A percentile compares a stretch with the other conserved stretches of the same genome.
These are phyloP conservation scores for Breviolum minutum DNA, from an alignment of 73 alveolate genomes.

Conservation along the genomic window DNA sequence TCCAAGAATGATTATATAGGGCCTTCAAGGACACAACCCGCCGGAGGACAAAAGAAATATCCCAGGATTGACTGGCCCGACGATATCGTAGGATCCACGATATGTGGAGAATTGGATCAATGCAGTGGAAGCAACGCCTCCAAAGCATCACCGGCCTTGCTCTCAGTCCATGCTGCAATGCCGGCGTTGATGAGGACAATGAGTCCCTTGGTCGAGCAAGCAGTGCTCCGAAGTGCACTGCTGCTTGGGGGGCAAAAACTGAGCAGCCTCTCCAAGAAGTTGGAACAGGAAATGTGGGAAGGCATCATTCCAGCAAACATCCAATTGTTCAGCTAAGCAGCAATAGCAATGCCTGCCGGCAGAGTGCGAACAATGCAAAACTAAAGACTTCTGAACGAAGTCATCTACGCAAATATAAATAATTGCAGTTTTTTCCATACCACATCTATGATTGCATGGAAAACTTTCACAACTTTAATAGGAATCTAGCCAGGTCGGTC, in stretches of 20 bases:
- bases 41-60: no score
- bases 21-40: no score
- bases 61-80: no score
- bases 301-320: background rate
- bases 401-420: background rate
- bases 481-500: no score
- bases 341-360: conserved; percentile 42
- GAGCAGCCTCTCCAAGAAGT: background rate
- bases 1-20: no score
- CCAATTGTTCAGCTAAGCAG: background rate
- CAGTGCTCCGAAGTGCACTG: background rate
- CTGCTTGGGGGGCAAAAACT: no score
- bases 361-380: background rate
- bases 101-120: background rate
- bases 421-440: background rate
- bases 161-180: conserved; percentile 63
- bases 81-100: no score
- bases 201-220: conserved; percentile 2
- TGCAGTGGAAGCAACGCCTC: conserved; percentile 46
- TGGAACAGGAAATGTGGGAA: no score
- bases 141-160: conserved; percentile 76
- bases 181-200: conserved; percentile 78
- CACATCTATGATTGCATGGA: background rate
- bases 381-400: background rate
- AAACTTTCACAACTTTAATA: no score